These are phyloP conservation scores for Taphrina pruni DNA, from an alignment of 1,139 yeast species.

Conservation along the genomic window DNA sequence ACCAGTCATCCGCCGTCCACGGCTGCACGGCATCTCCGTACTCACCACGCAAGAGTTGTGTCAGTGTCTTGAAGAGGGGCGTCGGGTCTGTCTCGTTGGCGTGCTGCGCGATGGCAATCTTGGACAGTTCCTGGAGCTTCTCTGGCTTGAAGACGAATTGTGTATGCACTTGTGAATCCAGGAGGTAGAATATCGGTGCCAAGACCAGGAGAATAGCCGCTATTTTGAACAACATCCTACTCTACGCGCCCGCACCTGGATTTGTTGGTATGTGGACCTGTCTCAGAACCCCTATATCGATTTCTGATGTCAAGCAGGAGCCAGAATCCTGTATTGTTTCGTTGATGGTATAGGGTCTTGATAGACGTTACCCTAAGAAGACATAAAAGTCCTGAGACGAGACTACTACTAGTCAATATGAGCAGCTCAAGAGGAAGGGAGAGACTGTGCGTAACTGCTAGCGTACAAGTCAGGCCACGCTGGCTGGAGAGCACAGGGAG, in stretches of 20 bases:
- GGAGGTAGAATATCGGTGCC: constrained; percentile 23
- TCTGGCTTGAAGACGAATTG: constrained; percentile 56
- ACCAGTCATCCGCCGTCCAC: constrained; percentile 81
- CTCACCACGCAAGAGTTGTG: constrained; percentile 62
- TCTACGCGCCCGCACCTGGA: too few species aligned
- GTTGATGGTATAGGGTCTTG: too few species aligned
- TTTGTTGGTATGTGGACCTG: too few species aligned
- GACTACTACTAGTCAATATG: too few species aligned
- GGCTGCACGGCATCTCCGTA: constrained; percentile 76
- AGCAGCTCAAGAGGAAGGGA: too few species aligned
- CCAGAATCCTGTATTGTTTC: too few species aligned
- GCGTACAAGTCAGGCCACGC: too few species aligned
- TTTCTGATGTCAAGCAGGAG: not conserved
- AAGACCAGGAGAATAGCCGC: constrained; percentile 17
- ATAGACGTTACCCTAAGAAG: too few species aligned
- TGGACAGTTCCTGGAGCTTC: constrained; percentile 54
- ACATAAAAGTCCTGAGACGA: too few species aligned
- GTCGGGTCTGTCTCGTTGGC: constrained; percentile 62
- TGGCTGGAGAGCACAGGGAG: too few species aligned
- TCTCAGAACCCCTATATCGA: not conserved
- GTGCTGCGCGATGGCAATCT: constrained; percentile 59
- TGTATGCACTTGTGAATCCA: constrained; percentile 31
- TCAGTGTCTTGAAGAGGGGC: constrained; percentile 65
- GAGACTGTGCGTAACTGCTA: too few species aligned
- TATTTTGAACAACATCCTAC: constrained; percentile 13